phyloP scores from a whole-genome alignment of 1,139 yeast species.

The Candida mesenterica region DNA sequence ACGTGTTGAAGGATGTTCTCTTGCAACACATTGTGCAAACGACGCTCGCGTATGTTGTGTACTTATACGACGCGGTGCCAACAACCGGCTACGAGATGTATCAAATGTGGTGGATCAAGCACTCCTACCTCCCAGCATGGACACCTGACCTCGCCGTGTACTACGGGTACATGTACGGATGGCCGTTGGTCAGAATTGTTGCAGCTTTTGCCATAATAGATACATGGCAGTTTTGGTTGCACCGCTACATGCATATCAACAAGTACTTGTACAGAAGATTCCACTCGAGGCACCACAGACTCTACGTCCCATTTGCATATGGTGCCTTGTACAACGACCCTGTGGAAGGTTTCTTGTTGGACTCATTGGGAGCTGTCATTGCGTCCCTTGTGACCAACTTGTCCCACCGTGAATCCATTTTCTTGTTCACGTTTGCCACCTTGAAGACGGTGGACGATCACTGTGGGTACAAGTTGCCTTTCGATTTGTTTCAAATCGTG shows the following conservation, averaged over 20 bases:
- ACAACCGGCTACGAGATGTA: conserved; percentile 71
- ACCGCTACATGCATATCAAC: conserved; percentile 84
- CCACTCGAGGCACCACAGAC: conserved; percentile 91
- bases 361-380: conserved; percentile 88
- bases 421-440: conserved; percentile 83
- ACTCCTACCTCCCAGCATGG: conserved; percentile 27
- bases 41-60: conserved; percentile 56
- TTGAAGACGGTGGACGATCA: conserved; percentile 97
- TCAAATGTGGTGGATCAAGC: conserved; percentile 63
- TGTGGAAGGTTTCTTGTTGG: conserved; percentile 87
- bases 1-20: conserved; percentile 78
- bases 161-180: conserved; percentile 55
- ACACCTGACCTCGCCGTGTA: conserved; percentile 48
- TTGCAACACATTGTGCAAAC: conserved; percentile 85
- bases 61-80: conserved; percentile 59
- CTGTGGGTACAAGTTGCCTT: conserved; percentile 92
- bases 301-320: conserved; percentile 94
- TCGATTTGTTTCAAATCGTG: conserved; percentile 79
- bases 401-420: conserved; percentile 71
- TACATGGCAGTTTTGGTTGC: conserved; percentile 93
- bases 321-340: conserved; percentile 96
- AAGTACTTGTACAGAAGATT: conserved; percentile 70
- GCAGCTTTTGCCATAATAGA: conserved; percentile 77
- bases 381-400: conserved; percentile 65
- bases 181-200: conserved; percentile 54